Evolutionary conservation across 192 early-diverging fungal genomes (phyloP), one percentile per base, ranked within the genome.

Genomic region (Backusella morwellensis): DNA sequence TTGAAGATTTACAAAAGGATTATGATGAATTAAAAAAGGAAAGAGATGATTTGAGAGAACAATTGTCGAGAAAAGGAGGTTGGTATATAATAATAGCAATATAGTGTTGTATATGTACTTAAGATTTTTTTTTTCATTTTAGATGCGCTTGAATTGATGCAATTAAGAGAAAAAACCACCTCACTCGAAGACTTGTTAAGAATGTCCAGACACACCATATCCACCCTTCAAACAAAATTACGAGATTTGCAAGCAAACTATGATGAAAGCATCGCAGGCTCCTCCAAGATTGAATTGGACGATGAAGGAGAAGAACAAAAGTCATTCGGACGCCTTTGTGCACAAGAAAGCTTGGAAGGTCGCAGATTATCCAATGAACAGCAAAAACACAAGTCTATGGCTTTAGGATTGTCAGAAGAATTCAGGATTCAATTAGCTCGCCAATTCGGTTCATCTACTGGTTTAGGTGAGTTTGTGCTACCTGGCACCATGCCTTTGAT

Each of bases 161-260:
- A 91, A 66, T 81, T 94, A 0, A 92, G 92, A 78, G 79, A 80
- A 36, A 80, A 80, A 67, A 56, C 75, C 1, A 6, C 44, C 17
- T 80, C 79, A 47, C 41, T 94, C 14, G 79, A 80, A 69, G 79
- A 80, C 72, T 66, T 80, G 17, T 78, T 94, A 32, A 90, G 92
- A 8, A 90, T 92, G 81, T 93, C 93, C 35, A 85, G 93, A 2
- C 90, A 93, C 47, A 93, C 91, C 3, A 91, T 94, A 32, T 87
- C 90, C 68, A 90, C 92, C 12, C 76, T 94, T 23, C 92, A 94
- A 83, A 86, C 82, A 54, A 90, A 91, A 79, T 85, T 93, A 44
- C 85, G 85, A 68, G 93, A 94, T 77, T 71, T 93, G 11, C 89
- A 92, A 34, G 77, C 85, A 34, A 88, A 91, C 75, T 93, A 91